Base-by-base conservation (phyloP, 1,284 basidiomycete genomes). In the Heterobasidion occidentale region DNA sequence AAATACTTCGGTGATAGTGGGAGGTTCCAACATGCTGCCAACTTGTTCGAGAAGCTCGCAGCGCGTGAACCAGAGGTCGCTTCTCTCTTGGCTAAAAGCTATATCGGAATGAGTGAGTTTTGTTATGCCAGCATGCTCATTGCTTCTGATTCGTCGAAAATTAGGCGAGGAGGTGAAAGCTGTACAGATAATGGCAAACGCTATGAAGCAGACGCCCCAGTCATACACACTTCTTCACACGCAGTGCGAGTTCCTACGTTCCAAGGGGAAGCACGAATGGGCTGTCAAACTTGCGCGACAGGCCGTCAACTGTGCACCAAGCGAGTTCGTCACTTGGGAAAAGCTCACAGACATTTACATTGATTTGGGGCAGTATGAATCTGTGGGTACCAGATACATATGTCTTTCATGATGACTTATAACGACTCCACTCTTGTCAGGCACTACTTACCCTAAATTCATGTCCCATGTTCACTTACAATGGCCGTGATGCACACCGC, bases 381-480 rank as follows among this genome's bases (percentile, higher is more conserved):
- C 87, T 56, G 84, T 81, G 58, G 54, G 77, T 66, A 14, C 51
- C 48, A 9, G 12, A 48, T 48, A 15, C 3, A 0, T 33, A 3
- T 4, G 11, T 48, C 12, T 12, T 11, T n/a, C n/a, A 12, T 42
- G 38, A n/a, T 42, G 11, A 11, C 11, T 42, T 11, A 42, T 48
- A 17, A 11, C 19, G 27, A 17, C 11, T 48, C n/a, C 19, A 33
- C 46, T 9, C 46, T 48, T 51, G n/a, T 7, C 56, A 81, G 79
- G 94, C 96, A 0, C 76, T 99, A 12, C 79, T 98, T 45, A 98
- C 96, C 1, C 83, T 99, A 59, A 99, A 99, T 69, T 98, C 96
- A 44, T 99, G 97, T 74, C 96, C 96, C 1, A 99, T 99, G 96
- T 99, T 99, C 73, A 98, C 96, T 1, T 99, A 92, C 75, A 98